Conservation (phyloP, 306 rosid species). For the Quercus alba region DNA sequence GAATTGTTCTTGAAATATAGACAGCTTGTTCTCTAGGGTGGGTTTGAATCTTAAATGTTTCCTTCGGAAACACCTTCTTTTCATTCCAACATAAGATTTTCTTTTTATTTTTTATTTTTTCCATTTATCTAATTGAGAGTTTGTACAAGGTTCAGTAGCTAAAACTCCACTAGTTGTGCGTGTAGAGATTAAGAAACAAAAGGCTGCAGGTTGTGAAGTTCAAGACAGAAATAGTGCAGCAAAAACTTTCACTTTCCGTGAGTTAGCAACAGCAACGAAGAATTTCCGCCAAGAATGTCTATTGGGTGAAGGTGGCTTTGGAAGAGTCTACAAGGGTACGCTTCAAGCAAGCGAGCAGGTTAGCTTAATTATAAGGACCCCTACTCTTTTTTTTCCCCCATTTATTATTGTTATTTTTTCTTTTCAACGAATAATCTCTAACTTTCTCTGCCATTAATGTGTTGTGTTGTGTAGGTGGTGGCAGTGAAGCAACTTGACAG, state of each 20-base stretch:
- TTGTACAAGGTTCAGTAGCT: background rate
- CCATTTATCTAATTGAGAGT: background rate
- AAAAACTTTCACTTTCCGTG: conserved; percentile 72
- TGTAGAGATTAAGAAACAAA: conserved; percentile 40
- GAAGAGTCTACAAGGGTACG: conserved; percentile 87
- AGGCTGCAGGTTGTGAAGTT: conserved; percentile 23
- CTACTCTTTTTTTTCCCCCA: background rate
- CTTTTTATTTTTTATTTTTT: background rate
- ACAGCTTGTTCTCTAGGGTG: no score
- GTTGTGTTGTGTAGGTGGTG: conserved; percentile 45
- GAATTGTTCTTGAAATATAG: no score
- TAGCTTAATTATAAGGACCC: background rate
- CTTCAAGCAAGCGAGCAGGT: conserved; percentile 70
- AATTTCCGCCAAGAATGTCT: conserved; percentile 82
- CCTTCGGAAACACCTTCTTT: no score
- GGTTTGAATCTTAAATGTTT: no score
- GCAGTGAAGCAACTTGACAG: conserved; percentile 97
- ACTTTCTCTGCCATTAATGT: background rate
- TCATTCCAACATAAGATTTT: background rate
- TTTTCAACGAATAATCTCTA: background rate
- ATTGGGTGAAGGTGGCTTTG: conserved; percentile 91
- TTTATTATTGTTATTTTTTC: background rate
- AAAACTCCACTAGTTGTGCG: background rate
- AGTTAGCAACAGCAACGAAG: conserved; percentile 83
- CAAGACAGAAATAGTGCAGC: conserved; percentile 56